Base-by-base conservation (phyloP, 257 asterid genomes). In the Henckelia pumila region DNA sequence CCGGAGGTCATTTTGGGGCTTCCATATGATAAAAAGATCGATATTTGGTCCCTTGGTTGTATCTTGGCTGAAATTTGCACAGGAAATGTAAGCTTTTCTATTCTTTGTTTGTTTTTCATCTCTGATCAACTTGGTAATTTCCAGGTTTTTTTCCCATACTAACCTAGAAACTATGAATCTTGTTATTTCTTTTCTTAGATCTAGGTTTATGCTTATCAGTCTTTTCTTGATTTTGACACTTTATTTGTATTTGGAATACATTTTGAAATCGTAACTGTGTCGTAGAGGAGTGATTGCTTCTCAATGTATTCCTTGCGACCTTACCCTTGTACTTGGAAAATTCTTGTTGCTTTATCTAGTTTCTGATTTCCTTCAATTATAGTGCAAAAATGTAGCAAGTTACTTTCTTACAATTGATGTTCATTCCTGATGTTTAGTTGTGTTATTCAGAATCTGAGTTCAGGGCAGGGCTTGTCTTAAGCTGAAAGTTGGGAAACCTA, bases 21-120 rank as follows among this genome's bases (percentile, higher is more conserved):
- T 81, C 92, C 96, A 64, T 93, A 93, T 80, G 96, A 86, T 71
- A 88, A 90, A 62, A 90, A 88, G 88, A 93, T 93, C 3, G 99
- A 93, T 76, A 70, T 93, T 68, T 93, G 99, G 99, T 93, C 99
- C 64, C 97, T 93, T 66, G 98, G 98, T 44, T 93, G 98, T 88
- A 93, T 93, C 69, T 80, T 93, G 85, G 98, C 98, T 24, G 98
- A 93, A 80, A 97, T 93, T 67, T 93, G 98, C 80, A 86, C 97
- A 0, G 98, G 98, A 77, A 89, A 93, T 75, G 98, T 93, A 82
- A 85, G 97, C 80, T 76, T 29, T 76, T 59, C 73, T 22, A 23
- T 61, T 68, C 66, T 59, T 22, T 19, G 9, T 49, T 63, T 14
- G 53, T 26, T 40, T 63, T 71, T 64, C 25, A 67, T 20, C 26